phyloP scores from a whole-genome alignment of 1,284 basidiomycete genomes.

The Cryptococcus sp. region DNA sequence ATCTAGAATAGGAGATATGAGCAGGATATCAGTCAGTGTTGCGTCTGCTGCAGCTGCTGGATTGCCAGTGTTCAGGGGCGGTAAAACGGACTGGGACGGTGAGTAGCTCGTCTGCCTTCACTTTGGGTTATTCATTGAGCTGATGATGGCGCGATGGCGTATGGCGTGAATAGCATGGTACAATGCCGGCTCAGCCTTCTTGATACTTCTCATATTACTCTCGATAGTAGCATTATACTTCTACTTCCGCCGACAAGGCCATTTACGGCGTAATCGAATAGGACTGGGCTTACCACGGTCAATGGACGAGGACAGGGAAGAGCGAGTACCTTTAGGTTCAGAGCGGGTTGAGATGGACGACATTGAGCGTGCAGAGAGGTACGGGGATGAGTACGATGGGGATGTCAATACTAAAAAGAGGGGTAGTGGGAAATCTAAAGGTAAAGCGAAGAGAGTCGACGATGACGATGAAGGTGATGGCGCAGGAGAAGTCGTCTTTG shows the following conservation, averaged over 20 bases:
- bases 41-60: conserved; percentile 35
- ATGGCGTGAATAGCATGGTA: conserved; percentile 68
- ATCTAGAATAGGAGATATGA: conserved; percentile 43
- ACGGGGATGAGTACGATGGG: conserved; percentile 33
- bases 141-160: conserved; percentile 6
- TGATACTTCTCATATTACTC: conserved; percentile 74
- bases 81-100: conserved; percentile 80
- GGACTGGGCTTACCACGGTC: conserved; percentile 16
- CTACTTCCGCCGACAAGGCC: conserved; percentile 41
- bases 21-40: conserved; percentile 38
- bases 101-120: conserved; percentile 25
- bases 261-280: conserved; percentile 40
- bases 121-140: neutral
- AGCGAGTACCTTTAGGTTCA: conserved; percentile 60
- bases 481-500: conserved; percentile 53
- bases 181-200: conserved; percentile 82
- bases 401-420: conserved; percentile 29
- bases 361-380: conserved; percentile 44
- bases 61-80: conserved; percentile 66
- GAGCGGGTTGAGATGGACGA: conserved; percentile 51
- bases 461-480: conserved; percentile 40
- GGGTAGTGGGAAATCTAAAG: conserved; percentile 22
- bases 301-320: conserved; percentile 52
- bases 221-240: conserved; percentile 62
- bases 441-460: conserved; percentile 40